Base-by-base conservation (phyloP, 1,139 yeast species). In the Suhomyces maxii region DNA sequence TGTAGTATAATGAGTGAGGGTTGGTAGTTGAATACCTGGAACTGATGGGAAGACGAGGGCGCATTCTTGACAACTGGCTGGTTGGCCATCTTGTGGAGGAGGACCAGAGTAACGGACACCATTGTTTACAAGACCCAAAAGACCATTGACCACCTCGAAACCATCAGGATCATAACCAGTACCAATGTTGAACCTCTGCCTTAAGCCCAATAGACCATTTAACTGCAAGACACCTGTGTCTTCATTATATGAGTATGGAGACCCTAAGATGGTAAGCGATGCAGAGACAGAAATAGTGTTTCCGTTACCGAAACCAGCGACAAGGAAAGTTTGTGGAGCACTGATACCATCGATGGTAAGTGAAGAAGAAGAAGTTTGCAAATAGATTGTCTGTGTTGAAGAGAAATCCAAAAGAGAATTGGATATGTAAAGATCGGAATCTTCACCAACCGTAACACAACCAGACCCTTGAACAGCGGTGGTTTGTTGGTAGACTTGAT, bases 241-340 rank as follows among this genome's bases (percentile, higher is more conserved):
- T 1, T 52, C 33, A 33, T 50, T 40, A 40, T 57, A 60, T 12
- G 13, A 12, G 43, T 26, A 51, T 8, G 49, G 40, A 3, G 38
- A 37, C 26, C 47, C 49, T 5, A 13, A 28, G 7, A 13, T 13
- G 23, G 26, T 18, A 18, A 18, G 23, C 6, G 7, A 14, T 14
- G 11, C 42, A 4, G 42, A 26, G 18, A 66, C 37, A 41, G 64
- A 68, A 41, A 69, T 56, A 12, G 50, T 46, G 44, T 69, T 69
- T 7, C 68, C 65, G 44, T 54, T 55, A 44, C 73, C 73, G 46
- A 59, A 68, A 32, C 71, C 72, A 31, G 59, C 60, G 26, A 69
- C 71, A 3, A 50, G 59, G 49, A 57, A 61, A 7, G 66, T 61
- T 46, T 54, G 61, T 30, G 57, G 26, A 8, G 45, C 11, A n/a